These are phyloP conservation scores for Dipteronia dyeriana DNA, from an alignment of 345 rosid genomes.

Conservation along the genomic window DNA sequence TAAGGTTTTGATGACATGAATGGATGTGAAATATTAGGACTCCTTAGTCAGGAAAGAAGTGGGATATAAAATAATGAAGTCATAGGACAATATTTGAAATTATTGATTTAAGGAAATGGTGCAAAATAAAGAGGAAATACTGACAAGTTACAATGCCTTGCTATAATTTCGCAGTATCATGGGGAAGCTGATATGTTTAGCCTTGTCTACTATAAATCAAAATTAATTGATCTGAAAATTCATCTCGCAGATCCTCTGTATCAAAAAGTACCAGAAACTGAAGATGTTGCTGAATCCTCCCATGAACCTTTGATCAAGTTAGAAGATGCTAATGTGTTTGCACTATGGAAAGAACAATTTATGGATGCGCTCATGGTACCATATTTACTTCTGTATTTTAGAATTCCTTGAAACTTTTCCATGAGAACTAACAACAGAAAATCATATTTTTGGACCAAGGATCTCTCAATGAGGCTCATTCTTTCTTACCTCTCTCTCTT, in stretches of 20 bases:
- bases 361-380: slow-evolving; percentile 67
- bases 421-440: slow-evolving; percentile 15
- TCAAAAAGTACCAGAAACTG: slow-evolving; percentile 46
- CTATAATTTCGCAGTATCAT: neutral
- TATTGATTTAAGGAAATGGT: neutral
- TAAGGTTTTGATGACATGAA: neutral
- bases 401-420: neutral
- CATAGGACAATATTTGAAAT: neutral
- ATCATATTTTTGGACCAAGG: slow-evolving; percentile 4
- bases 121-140: neutral
- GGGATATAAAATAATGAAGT: neutral
- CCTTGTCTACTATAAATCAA: neutral
- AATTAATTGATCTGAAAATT: slow-evolving; percentile 6
- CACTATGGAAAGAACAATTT: slow-evolving; percentile 80
- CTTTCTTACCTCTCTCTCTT: slow-evolving; percentile 4
- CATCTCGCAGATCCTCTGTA: slow-evolving; percentile 45
- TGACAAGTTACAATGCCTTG: neutral
- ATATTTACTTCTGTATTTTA: neutral
- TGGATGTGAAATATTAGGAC: neutral
- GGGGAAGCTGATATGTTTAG: neutral
- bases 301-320: slow-evolving; percentile 22
- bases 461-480: neutral
- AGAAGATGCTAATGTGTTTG: slow-evolving; percentile 32
- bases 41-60: too few relatives aligned
- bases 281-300: slow-evolving; percentile 45